Evolutionary conservation across 371 early-diverging fungal species (phyloP).

Genomic region (Sporodiniella umbellata): DNA sequence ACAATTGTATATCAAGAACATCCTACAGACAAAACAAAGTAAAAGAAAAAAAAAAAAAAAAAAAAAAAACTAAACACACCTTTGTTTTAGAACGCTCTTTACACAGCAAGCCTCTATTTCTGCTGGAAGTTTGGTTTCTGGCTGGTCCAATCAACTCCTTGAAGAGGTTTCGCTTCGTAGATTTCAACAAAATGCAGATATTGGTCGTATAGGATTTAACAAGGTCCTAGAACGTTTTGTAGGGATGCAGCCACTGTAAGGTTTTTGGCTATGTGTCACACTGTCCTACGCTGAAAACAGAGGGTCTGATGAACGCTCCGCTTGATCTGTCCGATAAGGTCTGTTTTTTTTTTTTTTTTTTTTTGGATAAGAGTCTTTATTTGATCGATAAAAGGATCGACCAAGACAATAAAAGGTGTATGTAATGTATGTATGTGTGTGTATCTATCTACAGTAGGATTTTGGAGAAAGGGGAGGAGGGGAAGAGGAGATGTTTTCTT

Average conservation of each 20-base stretch:
- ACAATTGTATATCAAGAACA: constrained; percentile 69
- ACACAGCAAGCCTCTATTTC: constrained; percentile 74
- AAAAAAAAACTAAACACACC: not conserved
- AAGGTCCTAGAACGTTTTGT: constrained; percentile 59
- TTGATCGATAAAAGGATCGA: no score
- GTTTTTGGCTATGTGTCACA: no score
- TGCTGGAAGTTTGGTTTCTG: constrained; percentile 64
- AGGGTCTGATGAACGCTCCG: no score
- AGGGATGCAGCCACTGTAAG: constrained; percentile 12
- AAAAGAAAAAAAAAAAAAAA: constrained; percentile 2
- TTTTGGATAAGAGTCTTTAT: no score
- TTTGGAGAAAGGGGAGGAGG: no score
- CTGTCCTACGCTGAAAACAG: no score
- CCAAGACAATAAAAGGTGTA: not conserved
- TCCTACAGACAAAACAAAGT: constrained; percentile 38
- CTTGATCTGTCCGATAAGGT: no score
- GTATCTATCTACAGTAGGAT: no score
- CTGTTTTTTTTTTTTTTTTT: no score
- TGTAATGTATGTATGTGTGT: no score
- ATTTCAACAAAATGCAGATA: constrained; percentile 80
- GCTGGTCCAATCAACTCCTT: constrained; percentile 61
- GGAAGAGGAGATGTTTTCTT: no score
- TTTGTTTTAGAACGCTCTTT: constrained; percentile 53
- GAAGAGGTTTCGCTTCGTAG: constrained; percentile 82
- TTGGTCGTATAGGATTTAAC: constrained; percentile 65